Base-by-base conservation (phyloP, 2,329 filamentous ascomycete genomes). In the Arthrobotrys iridis region DNA sequence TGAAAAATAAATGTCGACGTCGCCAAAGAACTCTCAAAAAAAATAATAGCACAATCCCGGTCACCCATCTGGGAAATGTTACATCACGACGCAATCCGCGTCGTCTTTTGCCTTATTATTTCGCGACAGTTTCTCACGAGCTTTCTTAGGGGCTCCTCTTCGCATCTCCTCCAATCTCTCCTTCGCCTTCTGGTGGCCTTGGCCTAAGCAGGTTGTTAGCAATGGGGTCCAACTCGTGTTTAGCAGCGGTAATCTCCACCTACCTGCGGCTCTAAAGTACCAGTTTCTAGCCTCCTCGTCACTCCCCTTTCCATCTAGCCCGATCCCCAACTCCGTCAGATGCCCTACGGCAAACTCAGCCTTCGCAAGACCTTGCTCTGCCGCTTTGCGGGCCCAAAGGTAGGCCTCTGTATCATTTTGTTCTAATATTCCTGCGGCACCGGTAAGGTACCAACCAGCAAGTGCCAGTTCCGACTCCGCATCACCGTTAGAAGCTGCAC, bases 321-420 rank as follows among this genome's bases (percentile, higher is more conserved):
- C 95, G 79, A 99, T 98, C 10, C 95, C 95, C 55, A 95, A 90
- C 83, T 99, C 95, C 0, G 92, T 96, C 81, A 96, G 97, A 83
- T 98, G 97, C 0, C 95, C 95, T 91, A 99, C 97, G 0, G 94
- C 95, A 83, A 97, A 98, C 83, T 98, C 92, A 0, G 95, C 95
- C 85, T 98, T 99, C 5, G 93, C 89, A 37, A 97, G 83, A 1
- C 94, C 93, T 2, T 93, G 91, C 77, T 90, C 88, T 0, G 95
- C 95, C 1, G 95, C 94, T 83, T 97, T 98, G 20, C 94, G 87
- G 8, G 95, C 94, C 95, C 95, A 99, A 1, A 99, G 87, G 81
- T 97, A 99, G 0, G 95, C 95, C 82, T 99, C 95, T 0, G 92
- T 96, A 79, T 99, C 95, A 81, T 90, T 96, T 82, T 97, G 94